Conservation (phyloP, 352 stramenopile genomes). For the Globisporangium echinulatum region DNA sequence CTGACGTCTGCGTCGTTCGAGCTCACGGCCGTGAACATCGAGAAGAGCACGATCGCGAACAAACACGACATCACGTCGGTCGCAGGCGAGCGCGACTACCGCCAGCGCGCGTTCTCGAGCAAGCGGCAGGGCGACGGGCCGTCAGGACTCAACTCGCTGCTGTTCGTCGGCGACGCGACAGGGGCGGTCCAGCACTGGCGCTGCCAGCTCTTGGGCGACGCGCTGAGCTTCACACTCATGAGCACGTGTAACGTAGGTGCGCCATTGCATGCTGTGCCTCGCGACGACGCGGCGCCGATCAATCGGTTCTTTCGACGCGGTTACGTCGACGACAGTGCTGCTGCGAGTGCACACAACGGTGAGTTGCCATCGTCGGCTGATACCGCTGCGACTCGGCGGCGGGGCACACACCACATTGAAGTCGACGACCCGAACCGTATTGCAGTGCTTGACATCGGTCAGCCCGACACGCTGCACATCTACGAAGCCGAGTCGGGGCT, state of each 20-base stretch:
- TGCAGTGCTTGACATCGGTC: constrained; percentile 46
- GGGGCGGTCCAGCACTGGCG: constrained; percentile 73
- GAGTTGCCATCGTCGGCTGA: too few relatives aligned
- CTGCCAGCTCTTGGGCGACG: constrained; percentile 40
- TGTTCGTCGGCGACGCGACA: constrained; percentile 61
- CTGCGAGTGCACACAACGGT: too few relatives aligned
- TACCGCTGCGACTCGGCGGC: neutral
- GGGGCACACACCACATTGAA: constrained; percentile 65
- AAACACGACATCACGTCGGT: constrained; percentile 70
- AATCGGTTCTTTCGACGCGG: constrained; percentile 28
- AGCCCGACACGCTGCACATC: constrained; percentile 48
- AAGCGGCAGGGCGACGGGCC: constrained; percentile 15
- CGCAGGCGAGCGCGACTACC: constrained; percentile 71
- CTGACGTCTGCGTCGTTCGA: constrained; percentile 33
- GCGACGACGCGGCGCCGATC: neutral
- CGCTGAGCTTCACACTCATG: constrained; percentile 74
- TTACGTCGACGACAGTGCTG: constrained; percentile 8
- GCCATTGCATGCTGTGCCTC: neutral
- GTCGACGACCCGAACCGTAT: constrained; percentile 82
- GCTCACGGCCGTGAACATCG: constrained; percentile 39
- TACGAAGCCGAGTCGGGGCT: constrained; percentile 79
- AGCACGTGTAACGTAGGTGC: constrained; percentile 21
- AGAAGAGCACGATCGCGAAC: constrained; percentile 33
- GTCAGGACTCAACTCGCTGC: constrained; percentile 56
- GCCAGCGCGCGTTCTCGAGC: constrained; percentile 68